These are phyloP conservation scores for Heritiera littoralis DNA, from an alignment of 345 rosid genomes.

Conservation along the genomic window DNA sequence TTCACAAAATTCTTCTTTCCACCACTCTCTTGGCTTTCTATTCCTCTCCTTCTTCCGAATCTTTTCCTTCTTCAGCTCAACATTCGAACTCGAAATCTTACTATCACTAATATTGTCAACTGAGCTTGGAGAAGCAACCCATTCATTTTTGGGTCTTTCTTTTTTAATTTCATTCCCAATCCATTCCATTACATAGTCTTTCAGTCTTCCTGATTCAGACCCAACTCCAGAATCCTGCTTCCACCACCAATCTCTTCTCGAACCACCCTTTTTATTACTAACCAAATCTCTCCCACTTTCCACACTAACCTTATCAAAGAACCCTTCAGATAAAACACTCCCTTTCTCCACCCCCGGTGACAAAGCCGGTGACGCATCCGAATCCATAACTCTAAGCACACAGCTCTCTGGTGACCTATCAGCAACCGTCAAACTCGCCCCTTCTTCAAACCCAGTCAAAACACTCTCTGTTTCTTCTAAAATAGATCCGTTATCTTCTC, in stretches of 20 bases:
- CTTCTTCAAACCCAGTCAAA: constrained; percentile 55
- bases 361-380: constrained; percentile 38
- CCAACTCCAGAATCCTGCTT: constrained; percentile 68
- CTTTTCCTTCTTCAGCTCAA: constrained; percentile 46
- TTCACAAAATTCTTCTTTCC: constrained; percentile 86
- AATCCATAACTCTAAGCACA: constrained; percentile 40
- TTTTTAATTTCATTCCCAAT: constrained; percentile 74
- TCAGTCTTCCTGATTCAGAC: constrained; percentile 62
- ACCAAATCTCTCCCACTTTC: constrained; percentile 47
- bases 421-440: constrained; percentile 26
- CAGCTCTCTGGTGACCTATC: constrained; percentile 58
- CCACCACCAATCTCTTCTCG: constrained; percentile 79
- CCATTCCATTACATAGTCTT: constrained; percentile 85
- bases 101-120: constrained; percentile 12
- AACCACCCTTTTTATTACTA: constrained; percentile 36
- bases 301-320: constrained; percentile 43
- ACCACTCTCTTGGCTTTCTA: constrained; percentile 79
- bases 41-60: constrained; percentile 48
- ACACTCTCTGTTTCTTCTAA: constrained; percentile 69
- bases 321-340: constrained; percentile 45
- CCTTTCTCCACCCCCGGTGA: constrained; percentile 54
- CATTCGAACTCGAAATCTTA: constrained; percentile 32
- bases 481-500: constrained; percentile 70
- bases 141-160: constrained; percentile 56
- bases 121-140: constrained; percentile 42